These are phyloP conservation scores for Backusella tuberculispora DNA, from an alignment of 192 early-diverging fungal species.

Conservation along the genomic window DNA sequence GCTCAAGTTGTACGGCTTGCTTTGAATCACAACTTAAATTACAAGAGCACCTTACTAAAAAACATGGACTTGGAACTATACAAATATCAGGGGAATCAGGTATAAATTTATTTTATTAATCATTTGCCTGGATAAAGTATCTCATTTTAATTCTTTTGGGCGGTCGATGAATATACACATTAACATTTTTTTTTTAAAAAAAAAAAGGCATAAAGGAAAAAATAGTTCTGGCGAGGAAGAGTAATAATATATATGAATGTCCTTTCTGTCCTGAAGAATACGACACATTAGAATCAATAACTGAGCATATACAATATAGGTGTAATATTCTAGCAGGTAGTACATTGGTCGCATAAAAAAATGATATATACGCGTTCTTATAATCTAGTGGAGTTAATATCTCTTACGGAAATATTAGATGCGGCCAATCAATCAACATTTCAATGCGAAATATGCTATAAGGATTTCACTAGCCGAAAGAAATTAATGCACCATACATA, in stretches of 20 bases:
- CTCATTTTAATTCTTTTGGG: too few species aligned
- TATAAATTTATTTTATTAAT: not conserved
- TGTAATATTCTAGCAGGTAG: not conserved
- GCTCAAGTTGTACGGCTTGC: not conserved
- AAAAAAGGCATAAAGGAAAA: not conserved
- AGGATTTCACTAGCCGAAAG: not conserved
- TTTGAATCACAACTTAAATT: not conserved
- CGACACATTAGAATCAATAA: not conserved
- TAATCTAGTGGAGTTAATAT: too few species aligned
- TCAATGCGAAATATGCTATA: not conserved
- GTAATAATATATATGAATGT: not conserved
- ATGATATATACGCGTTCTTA: too few species aligned
- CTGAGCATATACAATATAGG: not conserved
- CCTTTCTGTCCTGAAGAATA: not conserved
- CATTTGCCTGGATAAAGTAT: too few species aligned
- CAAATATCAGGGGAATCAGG: not conserved
- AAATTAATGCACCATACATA: not conserved
- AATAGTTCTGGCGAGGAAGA: not conserved
- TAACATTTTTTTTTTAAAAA: too few species aligned
- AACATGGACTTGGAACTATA: not conserved
- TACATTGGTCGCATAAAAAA: too few species aligned
- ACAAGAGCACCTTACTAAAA: not conserved
- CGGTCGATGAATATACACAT: not conserved
- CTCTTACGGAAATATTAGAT: not conserved
- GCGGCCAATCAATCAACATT: not conserved